Conservation (phyloP, 805 yeast genomes). For the Ogataea neopini region DNA sequence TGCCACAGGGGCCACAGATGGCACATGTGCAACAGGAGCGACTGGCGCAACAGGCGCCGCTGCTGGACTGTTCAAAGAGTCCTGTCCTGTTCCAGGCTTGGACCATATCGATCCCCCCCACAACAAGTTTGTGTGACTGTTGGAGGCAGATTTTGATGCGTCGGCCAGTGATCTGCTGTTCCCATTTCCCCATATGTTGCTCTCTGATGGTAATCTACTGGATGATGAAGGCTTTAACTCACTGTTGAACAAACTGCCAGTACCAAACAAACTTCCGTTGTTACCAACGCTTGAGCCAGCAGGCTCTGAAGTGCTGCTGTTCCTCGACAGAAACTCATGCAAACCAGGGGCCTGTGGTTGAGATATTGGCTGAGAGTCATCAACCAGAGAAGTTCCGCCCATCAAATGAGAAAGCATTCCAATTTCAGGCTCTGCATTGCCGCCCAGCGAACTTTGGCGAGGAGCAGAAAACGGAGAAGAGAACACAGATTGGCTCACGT, state of each 20-base stretch:
- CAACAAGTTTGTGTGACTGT: slow-evolving; percentile 23
- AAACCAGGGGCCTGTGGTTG: slow-evolving; percentile 4
- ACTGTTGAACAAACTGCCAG: slow-evolving; percentile 10
- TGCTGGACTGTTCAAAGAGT: not conserved
- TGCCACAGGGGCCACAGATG: too few species aligned
- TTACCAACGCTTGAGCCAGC: not conserved
- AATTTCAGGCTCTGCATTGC: slow-evolving; percentile 38
- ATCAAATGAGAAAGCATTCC: slow-evolving; percentile 35
- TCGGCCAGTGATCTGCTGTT: slow-evolving; percentile 6
- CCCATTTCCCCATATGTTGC: slow-evolving; percentile 17
- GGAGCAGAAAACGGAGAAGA: slow-evolving; percentile 12
- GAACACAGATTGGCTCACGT: slow-evolving; percentile 8
- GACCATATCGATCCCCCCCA: slow-evolving; percentile 28
- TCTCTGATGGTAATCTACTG: slow-evolving; percentile 1
- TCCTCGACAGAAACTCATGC: slow-evolving; percentile 15
- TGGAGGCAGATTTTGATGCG: slow-evolving; percentile 7
- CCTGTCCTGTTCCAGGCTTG: slow-evolving; percentile 6
- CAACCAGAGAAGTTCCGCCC: slow-evolving; percentile 5
- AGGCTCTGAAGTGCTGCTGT: slow-evolving; percentile 14
- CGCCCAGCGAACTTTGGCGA: slow-evolving; percentile 8
- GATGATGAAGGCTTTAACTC: slow-evolving; percentile 5
- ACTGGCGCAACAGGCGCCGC: not conserved
- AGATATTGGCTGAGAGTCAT: slow-evolving; percentile 3
- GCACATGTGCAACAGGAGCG: too few species aligned
- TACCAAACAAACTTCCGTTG: not conserved